Evolutionary conservation across 176 grass and related monocot species (phyloP), one percentile per base, ranked within the genome.

Genomic region (Oryza punctata): DNA sequence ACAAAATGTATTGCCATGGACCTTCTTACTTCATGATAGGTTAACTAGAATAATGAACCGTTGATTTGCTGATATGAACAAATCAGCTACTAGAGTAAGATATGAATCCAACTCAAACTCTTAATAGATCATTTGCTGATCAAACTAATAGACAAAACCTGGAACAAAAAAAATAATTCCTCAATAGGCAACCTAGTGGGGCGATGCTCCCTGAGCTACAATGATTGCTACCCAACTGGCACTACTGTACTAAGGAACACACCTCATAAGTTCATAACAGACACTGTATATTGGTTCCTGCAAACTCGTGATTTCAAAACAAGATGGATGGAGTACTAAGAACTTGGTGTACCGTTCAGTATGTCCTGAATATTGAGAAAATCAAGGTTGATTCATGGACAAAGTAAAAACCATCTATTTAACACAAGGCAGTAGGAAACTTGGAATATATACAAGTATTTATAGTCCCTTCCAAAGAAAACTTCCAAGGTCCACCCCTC

Each of bases 391-490:
- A 45, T 40, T 16, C 24, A n/a, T 11, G 32, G 30, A 28, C 23
- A 84, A 28, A 69, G 32, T 40, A 77, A 41, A 41, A 82, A 45
- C 14, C 26, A 33, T 73, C 6, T 29, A 82, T 45, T 63, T 64
- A 25, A 57, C 23, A 81, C 67, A 21, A 40, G 35, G 4, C 35
- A 44, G n/a, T 29, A 12, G 3, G 19, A 10, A 63, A 9, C 12
- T 72, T 72, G 35, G 12, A 43, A 13, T 26, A 70, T 18, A 49
- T 46, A 81, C 40, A 10, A 41, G 40, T 28, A 23, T 61, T 61
- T 61, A 23, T 21, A 37, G 71, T 61, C 24, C 49, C 13, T 45
- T 75, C 67, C 43, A 28, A 13, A 45, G 6, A 47, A 26, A 70
- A 70, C 23, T 33, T 15, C 16, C 37, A 28, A 16, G 10, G 69